Base-by-base conservation (phyloP, 2,329 filamentous ascomycete genomes). In the Nothophaeocryptopus gaeumannii region DNA sequence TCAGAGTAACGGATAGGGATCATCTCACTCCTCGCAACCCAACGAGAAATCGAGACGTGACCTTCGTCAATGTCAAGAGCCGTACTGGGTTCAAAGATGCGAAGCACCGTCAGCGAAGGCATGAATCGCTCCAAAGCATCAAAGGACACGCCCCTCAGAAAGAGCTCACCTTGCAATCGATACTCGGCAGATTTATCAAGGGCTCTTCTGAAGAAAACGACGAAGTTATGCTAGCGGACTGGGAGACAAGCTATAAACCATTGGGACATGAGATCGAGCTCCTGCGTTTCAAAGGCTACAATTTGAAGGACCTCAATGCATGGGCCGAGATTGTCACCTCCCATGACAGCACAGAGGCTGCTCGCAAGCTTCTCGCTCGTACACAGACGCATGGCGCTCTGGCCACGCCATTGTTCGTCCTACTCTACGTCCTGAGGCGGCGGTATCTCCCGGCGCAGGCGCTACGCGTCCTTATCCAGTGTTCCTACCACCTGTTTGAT, bases 381-480 rank as follows among this genome's bases (percentile, higher is more conserved):
- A 39, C 44, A 7, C 30, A 41, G 13, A 13, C 16, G n/a, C 42
- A 39, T 35, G 10, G 5, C 10, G 39, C 45, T 13, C 35, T 39
- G 16, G 58, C 47, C 33, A 55, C 74, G 7, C 77, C 78, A 2
- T 48, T 71, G 5, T 79, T 79, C 51, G 64, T 81, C 11, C 62
- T 74, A 13, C 61, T 74, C 20, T 70, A 76, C 55, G 61, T 80
- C 12, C 65, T 80, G 38, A 71, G 73, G n/a, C 68, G 73, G 29
- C 56, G 61, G 14, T 56, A 68, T 39, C 60, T 79, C 9, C 69
- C 70, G 50, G 63, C 67, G 2, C 63, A 64, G 35, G 68, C 72
- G 5, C 68, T 80, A 34, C 68, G 71, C 15, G 55, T 72, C 37
- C 61, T 79, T 9, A 56, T 79, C 13, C 11, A 26, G 9, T 33